phyloP scores from a whole-genome alignment of 1,284 basidiomycete genomes.

The Omphalotus olearius region DNA sequence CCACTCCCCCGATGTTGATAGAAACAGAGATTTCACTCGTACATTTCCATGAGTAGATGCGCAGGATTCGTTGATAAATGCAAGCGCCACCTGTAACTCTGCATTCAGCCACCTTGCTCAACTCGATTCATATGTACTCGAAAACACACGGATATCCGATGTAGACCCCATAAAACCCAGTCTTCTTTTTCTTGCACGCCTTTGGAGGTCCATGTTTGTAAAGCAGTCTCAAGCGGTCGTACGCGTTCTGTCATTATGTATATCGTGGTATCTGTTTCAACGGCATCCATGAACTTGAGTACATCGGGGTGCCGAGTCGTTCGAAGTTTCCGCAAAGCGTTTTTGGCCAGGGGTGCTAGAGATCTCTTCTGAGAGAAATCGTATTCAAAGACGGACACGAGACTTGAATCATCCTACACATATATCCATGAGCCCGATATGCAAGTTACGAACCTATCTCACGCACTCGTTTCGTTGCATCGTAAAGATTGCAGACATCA shows the following conservation, averaged over 20 bases:
- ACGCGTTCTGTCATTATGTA: slow-evolving; percentile 96
- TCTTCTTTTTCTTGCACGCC: slow-evolving; percentile 69
- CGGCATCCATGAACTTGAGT: slow-evolving; percentile 90
- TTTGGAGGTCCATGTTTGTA: slow-evolving; percentile 64
- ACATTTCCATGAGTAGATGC: slow-evolving; percentile 88
- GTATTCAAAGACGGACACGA: slow-evolving; percentile 88
- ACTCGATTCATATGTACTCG: slow-evolving; percentile 1
- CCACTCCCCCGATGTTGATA: slow-evolving; percentile 94
- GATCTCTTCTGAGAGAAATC: slow-evolving; percentile 67
- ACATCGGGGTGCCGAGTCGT: slow-evolving; percentile 94
- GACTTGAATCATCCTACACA: slow-evolving; percentile 79
- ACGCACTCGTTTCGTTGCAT: slow-evolving; percentile 80
- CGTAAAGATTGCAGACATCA: slow-evolving; percentile 83
- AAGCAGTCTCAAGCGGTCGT: slow-evolving; percentile 64
- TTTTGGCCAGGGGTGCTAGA: slow-evolving; percentile 79
- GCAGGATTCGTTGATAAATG: slow-evolving; percentile 88
- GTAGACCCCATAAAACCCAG: slow-evolving; percentile 93
- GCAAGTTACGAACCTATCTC: slow-evolving; percentile 10
- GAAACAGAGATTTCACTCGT: slow-evolving; percentile 77
- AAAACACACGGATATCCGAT: slow-evolving; percentile 77
- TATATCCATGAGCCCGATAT: slow-evolving; percentile 9
- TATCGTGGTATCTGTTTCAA: slow-evolving; percentile 84
- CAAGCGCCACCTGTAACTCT: slow-evolving; percentile 69
- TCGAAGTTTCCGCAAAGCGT: slow-evolving; percentile 87
- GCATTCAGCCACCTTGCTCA: background rate